phyloP scores from a whole-genome alignment of 2,329 filamentous ascomycete genomes.

The Ophiocordyceps polyrhachis-furcata region DNA sequence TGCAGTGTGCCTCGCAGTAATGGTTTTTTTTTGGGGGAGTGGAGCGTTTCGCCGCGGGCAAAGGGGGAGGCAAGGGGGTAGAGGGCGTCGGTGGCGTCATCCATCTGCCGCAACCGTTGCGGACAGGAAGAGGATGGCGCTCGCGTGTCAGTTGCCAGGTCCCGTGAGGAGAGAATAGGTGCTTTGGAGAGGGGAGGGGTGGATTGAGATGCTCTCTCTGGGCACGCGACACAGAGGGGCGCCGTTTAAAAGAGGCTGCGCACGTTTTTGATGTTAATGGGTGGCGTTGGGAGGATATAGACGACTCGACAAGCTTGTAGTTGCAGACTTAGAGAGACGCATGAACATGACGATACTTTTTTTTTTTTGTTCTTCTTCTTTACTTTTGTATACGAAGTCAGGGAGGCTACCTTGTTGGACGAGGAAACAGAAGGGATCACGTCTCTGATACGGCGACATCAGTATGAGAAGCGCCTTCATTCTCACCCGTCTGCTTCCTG shows the following conservation, averaged over 20 bases:
- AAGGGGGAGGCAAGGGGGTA: no score
- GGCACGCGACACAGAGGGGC: slow-evolving; percentile 1
- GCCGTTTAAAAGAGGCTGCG: slow-evolving; percentile 5
- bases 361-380: not conserved
- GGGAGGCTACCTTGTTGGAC: no score
- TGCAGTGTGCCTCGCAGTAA: slow-evolving; percentile 82
- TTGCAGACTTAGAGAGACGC: slow-evolving; percentile 11
- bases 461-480: slow-evolving; percentile 4
- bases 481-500: slow-evolving; percentile 21
- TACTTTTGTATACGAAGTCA: no score
- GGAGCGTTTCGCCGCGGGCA: not conserved
- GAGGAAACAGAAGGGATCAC: no score
- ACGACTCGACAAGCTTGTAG: slow-evolving; percentile 19
- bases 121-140: not conserved
- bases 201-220: not conserved
- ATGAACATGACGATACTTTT: slow-evolving; percentile 11
- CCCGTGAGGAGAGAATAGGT: slow-evolving; percentile 2
- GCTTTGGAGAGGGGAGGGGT: not conserved
- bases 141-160: slow-evolving; percentile 5
- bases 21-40: slow-evolving; percentile 5
- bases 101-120: not conserved
- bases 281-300: slow-evolving; percentile 19
- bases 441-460: not conserved
- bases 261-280: slow-evolving; percentile 15
- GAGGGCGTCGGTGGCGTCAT: not conserved